Conservation (phyloP, 2,329 filamentous ascomycete genomes). For the Dryadomyces quercivorus region DNA sequence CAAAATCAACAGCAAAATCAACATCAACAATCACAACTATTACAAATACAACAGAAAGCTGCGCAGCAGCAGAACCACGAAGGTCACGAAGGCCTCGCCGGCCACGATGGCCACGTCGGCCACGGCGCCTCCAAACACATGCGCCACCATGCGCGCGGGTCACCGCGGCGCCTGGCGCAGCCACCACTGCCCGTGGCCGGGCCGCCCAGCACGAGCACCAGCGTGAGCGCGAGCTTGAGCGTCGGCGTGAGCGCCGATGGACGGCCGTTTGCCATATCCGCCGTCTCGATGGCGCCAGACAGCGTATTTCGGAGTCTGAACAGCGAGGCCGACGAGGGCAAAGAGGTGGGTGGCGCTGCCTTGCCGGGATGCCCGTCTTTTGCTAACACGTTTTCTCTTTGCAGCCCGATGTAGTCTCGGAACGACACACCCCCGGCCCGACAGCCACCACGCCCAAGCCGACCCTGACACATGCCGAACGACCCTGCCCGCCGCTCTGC, state of each 20-base stretch:
- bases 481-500: constrained; percentile 5
- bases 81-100: neutral
- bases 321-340: neutral
- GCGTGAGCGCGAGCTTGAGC: neutral
- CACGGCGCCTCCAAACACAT: neutral
- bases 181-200: too few species aligned
- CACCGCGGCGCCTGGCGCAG: too few species aligned
- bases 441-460: neutral
- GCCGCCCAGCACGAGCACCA: neutral
- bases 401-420: neutral
- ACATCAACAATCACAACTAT: neutral
- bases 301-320: constrained; percentile 7
- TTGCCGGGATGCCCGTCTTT: neutral
- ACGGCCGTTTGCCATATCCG: neutral
- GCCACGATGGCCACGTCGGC: neutral
- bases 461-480: neutral
- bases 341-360: neutral
- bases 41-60: neutral
- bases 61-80: neutral
- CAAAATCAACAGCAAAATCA: neutral
- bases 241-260: neutral
- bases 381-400: neutral
- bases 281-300: neutral
- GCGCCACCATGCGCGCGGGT: neutral
- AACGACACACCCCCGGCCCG: neutral